These are phyloP conservation scores for Hymenoscyphus scutula DNA, from an alignment of 2,329 filamentous ascomycete genomes.

Conservation along the genomic window DNA sequence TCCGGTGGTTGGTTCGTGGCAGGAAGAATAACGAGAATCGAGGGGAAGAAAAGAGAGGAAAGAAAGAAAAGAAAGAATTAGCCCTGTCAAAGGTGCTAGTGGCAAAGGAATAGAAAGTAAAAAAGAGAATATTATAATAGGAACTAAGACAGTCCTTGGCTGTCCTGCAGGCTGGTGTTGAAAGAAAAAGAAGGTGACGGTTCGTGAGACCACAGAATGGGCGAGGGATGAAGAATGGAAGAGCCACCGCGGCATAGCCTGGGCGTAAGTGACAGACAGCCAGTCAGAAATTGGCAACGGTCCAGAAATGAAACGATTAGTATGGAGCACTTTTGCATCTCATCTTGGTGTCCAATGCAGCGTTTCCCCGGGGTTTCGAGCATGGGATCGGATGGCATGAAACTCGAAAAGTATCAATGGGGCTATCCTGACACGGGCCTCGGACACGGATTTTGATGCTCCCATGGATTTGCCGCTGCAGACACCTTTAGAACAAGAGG, in stretches of 20 bases:
- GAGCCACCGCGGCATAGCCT: neutral
- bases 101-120: conserved; percentile 20
- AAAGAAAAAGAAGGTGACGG: conserved; percentile 10
- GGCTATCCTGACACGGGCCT: conserved; percentile 13
- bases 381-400: conserved; percentile 11
- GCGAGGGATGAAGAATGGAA: conserved; percentile 3
- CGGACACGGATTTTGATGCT: neutral
- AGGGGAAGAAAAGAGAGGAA: conserved; percentile 1
- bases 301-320: conserved; percentile 5
- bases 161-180: conserved; percentile 22
- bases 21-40: neutral
- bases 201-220: conserved; percentile 3
- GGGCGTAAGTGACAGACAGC: neutral
- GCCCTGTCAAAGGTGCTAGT: conserved; percentile 32
- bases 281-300: conserved; percentile 3
- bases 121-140: conserved; percentile 9
- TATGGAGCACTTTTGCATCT: neutral
- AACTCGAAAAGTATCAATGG: conserved; percentile 13
- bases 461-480: neutral
- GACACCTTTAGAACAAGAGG: neutral
- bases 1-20: neutral
- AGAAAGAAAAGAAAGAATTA: conserved; percentile 15
- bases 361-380: conserved; percentile 1
- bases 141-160: conserved; percentile 22
- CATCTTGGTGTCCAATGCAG: conserved; percentile 6